These are phyloP conservation scores for Calonectria pseudoreteaudii DNA, from an alignment of 2,329 filamentous ascomycete species.

Conservation along the genomic window DNA sequence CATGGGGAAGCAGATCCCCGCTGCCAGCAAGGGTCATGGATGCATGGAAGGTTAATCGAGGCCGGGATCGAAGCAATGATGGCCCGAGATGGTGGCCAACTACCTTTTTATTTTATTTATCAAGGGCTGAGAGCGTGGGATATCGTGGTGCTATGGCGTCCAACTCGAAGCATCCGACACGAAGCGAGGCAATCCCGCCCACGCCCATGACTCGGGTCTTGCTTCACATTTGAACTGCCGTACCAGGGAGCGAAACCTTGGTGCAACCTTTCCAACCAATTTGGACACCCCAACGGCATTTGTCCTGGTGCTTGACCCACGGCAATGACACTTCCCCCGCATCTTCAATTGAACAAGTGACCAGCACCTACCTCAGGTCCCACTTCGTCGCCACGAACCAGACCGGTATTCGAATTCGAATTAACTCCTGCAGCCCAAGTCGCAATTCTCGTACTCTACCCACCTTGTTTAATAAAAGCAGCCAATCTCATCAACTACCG, in stretches of 20 bases:
- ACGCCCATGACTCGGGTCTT: background rate
- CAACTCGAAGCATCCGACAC: background rate
- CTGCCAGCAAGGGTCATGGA: conserved; percentile 14
- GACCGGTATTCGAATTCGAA: background rate
- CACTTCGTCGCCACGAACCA: background rate
- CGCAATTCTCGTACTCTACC: background rate
- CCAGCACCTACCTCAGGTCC: background rate
- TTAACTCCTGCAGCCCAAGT: background rate
- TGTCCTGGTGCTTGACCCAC: background rate
- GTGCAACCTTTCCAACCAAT: background rate
- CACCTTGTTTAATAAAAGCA: background rate
- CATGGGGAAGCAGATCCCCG: conserved; percentile 31
- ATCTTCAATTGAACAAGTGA: background rate
- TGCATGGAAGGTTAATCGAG: conserved; percentile 5
- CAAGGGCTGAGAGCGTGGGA: background rate
- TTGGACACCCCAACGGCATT: background rate
- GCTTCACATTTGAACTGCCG: background rate
- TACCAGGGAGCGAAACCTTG: background rate
- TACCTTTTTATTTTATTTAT: too few species aligned
- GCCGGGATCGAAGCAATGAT: conserved; percentile 34
- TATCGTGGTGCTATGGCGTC: conserved; percentile 2
- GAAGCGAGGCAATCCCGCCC: background rate
- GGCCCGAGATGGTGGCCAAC: conserved; percentile 30
- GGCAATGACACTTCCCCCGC: background rate
- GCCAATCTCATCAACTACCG: background rate